Conservation (phyloP, 306 rosid genomes). For the Rosa chinensis region DNA sequence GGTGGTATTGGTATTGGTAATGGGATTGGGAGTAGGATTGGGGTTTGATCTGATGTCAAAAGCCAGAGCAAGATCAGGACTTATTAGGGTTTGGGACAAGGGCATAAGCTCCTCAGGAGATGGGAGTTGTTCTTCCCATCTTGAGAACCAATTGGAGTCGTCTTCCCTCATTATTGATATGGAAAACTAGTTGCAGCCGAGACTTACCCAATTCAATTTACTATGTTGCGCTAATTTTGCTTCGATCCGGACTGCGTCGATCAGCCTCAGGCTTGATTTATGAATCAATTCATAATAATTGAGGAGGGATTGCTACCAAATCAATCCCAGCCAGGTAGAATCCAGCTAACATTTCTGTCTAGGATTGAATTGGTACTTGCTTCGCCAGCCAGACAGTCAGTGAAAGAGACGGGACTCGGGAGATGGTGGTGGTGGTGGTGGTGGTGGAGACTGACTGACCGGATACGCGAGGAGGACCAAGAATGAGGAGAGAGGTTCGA, state of each 20-base stretch:
- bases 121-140: conserved; percentile 91
- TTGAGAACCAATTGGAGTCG: conserved; percentile 81
- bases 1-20: neutral
- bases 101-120: conserved; percentile 84
- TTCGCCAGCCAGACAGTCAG: neutral
- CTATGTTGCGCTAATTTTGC: neutral
- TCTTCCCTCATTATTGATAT: conserved; percentile 70
- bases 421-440: neutral
- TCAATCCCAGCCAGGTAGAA: neutral
- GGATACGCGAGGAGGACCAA: neutral
- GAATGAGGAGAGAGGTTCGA: conserved; percentile 73
- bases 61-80: conserved; percentile 92
- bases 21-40: conserved; percentile 18
- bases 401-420: neutral
- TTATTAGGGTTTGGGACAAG: conserved; percentile 91
- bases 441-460: neutral
- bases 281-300: neutral
- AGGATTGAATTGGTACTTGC: neutral
- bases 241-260: neutral
- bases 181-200: neutral
- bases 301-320: neutral
- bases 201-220: neutral
- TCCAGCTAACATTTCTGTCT: neutral
- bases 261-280: neutral
- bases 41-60: conserved; percentile 68